These are phyloP conservation scores for Rhododendron ferrugineum DNA, from an alignment of 148 eudicot genomes.

Conservation along the genomic window DNA sequence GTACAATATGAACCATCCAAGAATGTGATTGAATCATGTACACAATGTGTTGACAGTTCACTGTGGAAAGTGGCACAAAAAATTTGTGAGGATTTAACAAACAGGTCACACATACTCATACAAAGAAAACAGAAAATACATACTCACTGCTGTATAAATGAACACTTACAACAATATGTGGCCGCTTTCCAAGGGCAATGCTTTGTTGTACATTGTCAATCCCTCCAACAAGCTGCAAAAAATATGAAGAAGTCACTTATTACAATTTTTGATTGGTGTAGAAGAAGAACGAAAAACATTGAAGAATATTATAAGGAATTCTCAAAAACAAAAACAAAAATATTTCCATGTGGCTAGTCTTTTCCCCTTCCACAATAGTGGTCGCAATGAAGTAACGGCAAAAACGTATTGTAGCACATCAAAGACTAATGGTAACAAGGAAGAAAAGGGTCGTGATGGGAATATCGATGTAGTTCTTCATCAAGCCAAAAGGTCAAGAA, in stretches of 20 bases:
- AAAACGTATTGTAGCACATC: no score
- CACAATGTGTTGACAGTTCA: background rate
- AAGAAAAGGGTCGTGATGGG: no score
- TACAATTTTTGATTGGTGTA: background rate
- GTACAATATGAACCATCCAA: no score
- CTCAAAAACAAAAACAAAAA: no score
- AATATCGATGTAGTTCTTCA: no score
- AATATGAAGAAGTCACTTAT: background rate
- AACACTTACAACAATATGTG: conserved; percentile 59
- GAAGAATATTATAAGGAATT: background rate
- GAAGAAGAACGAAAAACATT: background rate
- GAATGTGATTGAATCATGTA: background rate
- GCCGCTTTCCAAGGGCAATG: conserved; percentile 47
- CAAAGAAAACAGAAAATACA: background rate
- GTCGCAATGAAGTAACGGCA: no score
- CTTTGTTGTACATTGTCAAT: conserved; percentile 48
- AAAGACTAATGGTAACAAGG: no score
- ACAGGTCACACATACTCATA: background rate
- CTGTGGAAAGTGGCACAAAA: background rate
- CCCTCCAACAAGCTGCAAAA: conserved; percentile 46
- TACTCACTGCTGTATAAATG: background rate
- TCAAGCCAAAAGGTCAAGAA: no score
- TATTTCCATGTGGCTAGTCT: no score
- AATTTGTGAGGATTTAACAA: background rate
- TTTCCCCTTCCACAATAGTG: no score